Evolutionary conservation across 768 basidiomycete genomes (phyloP).

Genomic region (Russula virescens): DNA sequence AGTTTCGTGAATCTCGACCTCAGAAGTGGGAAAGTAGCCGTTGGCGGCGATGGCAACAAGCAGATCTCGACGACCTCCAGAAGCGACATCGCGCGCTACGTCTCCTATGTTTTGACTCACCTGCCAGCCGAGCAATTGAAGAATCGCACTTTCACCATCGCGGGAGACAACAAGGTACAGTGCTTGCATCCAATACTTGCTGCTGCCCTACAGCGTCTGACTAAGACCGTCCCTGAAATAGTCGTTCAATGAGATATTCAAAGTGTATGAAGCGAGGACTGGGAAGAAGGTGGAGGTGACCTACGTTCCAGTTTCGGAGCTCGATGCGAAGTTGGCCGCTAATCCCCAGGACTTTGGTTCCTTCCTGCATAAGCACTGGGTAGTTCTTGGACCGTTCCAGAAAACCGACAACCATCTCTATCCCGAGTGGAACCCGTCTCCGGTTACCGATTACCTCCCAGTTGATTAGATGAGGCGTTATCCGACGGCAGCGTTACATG

Average conservation of each 20-base stretch:
- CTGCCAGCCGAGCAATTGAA: conserved; percentile 18
- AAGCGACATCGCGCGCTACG: conserved; percentile 20
- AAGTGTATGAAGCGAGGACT: conserved; percentile 18
- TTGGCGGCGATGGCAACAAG: conserved; percentile 23
- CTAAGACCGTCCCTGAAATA: background rate
- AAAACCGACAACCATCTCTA: conserved; percentile 20
- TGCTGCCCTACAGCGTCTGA: background rate
- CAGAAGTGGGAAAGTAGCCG: conserved; percentile 16
- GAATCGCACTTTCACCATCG: conserved; percentile 11
- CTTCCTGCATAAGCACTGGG: conserved; percentile 15
- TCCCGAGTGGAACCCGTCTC: conserved; percentile 26
- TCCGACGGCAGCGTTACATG: background rate
- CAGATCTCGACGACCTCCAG: conserved; percentile 22
- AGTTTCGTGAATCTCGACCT: conserved; percentile 15
- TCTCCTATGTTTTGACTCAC: conserved; percentile 21
- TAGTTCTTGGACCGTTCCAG: conserved; percentile 3
- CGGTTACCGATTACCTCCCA: conserved; percentile 11
- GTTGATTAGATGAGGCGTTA: conserved; percentile 1
- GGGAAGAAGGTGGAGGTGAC: conserved; percentile 24
- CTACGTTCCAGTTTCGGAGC: conserved; percentile 15
- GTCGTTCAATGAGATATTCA: conserved; percentile 25
- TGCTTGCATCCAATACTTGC: background rate
- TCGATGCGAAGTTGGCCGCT: conserved; percentile 17
- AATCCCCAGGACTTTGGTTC: conserved; percentile 11
- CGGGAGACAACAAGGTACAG: conserved; percentile 18